These are phyloP conservation scores for Salix koriyanagi DNA, from an alignment of 345 rosid species.

Conservation along the genomic window DNA sequence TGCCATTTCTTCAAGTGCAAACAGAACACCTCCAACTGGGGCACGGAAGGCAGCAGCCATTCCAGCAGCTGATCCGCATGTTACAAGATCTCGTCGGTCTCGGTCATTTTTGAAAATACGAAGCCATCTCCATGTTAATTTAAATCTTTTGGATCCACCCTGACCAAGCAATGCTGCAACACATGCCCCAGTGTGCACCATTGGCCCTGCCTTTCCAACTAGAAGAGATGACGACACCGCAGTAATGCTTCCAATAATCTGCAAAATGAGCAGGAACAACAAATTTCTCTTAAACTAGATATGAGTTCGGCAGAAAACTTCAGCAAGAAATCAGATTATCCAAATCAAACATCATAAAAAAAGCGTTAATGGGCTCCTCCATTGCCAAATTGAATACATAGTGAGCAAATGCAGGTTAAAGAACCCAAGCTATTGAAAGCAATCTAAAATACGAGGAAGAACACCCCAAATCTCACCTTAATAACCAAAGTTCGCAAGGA, in stretches of 20 bases:
- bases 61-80: constrained; percentile 97
- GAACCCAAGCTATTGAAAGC: background rate
- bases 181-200: constrained; percentile 96
- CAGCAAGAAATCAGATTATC: background rate
- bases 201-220: constrained; percentile 95
- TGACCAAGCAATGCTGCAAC: constrained; percentile 82
- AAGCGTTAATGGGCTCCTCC: background rate
- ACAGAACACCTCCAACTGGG: constrained; percentile 89
- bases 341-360: background rate
- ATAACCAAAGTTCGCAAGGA: constrained; percentile 62
- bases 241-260: constrained; percentile 81
- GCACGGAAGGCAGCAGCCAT: constrained; percentile 90
- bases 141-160: constrained; percentile 82
- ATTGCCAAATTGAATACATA: background rate
- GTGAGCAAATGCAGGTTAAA: background rate
- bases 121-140: constrained; percentile 78
- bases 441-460: background rate
- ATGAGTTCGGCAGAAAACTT: background rate
- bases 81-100: constrained; percentile 85
- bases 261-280: constrained; percentile 16
- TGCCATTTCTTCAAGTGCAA: constrained; percentile 92
- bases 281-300: background rate
- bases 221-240: constrained; percentile 84
- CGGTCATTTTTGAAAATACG: constrained; percentile 75
- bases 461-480: constrained; percentile 42